Percentiles rank a stretch among this genome's conserved stretches.
These are phyloP conservation scores for Paraconiothyrium sp. DNA, from an alignment of 2,329 filamentous ascomycete species.

Conservation along the genomic window DNA sequence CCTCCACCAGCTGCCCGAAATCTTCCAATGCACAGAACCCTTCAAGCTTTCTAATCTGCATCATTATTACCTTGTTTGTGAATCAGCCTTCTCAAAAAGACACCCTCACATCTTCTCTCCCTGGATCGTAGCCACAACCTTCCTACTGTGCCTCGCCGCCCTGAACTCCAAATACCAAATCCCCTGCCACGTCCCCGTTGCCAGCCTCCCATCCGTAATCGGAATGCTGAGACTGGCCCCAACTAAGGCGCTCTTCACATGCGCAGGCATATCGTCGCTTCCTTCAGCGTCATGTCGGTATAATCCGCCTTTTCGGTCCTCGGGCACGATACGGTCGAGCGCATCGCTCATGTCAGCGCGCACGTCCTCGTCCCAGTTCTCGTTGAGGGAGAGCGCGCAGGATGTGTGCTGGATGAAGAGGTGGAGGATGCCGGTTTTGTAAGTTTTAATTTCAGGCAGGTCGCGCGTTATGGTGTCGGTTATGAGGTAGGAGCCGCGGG, in stretches of 20 bases:
- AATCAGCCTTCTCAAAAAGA: not conserved
- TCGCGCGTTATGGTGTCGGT: conserved; percentile 76
- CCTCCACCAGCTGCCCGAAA: not conserved
- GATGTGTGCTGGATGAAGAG: conserved; percentile 96
- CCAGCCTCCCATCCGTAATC: conserved; percentile 84
- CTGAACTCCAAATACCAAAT: conserved; percentile 97
- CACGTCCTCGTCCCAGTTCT: conserved; percentile 91
- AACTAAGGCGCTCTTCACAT: conserved; percentile 90
- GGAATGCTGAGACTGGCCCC: conserved; percentile 91
- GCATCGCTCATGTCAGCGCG: conserved; percentile 92
- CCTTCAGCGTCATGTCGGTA: conserved; percentile 92
- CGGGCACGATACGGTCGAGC: conserved; percentile 87
- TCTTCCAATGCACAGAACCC: not conserved
- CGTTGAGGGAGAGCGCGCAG: conserved; percentile 89
- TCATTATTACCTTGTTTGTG: not conserved
- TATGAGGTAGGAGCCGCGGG: conserved; percentile 88
- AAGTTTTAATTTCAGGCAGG: conserved; percentile 81
- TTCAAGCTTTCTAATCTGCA: no score
- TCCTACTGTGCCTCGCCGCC: conserved; percentile 76
- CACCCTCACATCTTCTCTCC: conserved; percentile 70
- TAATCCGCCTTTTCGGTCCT: conserved; percentile 69
- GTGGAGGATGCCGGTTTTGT: conserved; percentile 78
- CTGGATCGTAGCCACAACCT: conserved; percentile 92
- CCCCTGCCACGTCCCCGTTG: conserved; percentile 80
- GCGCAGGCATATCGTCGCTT: conserved; percentile 92